These are phyloP conservation scores for Penicillium janthinellum DNA, from an alignment of 2,329 filamentous ascomycete genomes.

Conservation along the genomic window DNA sequence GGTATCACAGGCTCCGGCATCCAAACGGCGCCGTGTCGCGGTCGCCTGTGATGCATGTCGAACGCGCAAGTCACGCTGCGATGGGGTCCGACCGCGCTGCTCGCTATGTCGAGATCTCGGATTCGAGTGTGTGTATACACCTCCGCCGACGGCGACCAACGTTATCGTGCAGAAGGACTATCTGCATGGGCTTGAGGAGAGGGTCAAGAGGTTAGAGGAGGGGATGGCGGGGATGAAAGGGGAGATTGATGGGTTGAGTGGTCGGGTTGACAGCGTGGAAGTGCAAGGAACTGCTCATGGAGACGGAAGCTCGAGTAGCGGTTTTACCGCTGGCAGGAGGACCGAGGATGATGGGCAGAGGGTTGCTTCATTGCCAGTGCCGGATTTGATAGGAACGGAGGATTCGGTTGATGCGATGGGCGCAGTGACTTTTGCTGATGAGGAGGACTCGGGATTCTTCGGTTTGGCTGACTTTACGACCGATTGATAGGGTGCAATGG, in stretches of 20 bases:
- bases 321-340: background rate
- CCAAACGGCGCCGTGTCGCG: conserved; percentile 42
- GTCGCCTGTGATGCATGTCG: conserved; percentile 45
- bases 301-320: background rate
- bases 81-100: conserved; percentile 48
- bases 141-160: conserved; percentile 39
- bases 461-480: conserved; percentile 24
- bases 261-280: conserved; percentile 1
- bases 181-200: conserved; percentile 29
- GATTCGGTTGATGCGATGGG: conserved; percentile 42
- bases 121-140: conserved; percentile 49
- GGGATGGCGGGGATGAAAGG: conserved; percentile 16
- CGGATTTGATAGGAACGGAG: conserved; percentile 20
- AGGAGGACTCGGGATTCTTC: conserved; percentile 41
- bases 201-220: conserved; percentile 33
- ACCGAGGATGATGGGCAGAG: background rate
- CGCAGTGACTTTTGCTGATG: conserved; percentile 39
- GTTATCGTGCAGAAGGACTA: conserved; percentile 46
- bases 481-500: background rate
- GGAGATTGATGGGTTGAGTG: conserved; percentile 12
- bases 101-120: conserved; percentile 45
- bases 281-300: background rate
- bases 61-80: conserved; percentile 45
- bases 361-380: background rate
- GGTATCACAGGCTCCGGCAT: conserved; percentile 5